These are phyloP conservation scores for Metschnikowia chrysomelidarum DNA, from an alignment of 805 yeast species.

Conservation along the genomic window DNA sequence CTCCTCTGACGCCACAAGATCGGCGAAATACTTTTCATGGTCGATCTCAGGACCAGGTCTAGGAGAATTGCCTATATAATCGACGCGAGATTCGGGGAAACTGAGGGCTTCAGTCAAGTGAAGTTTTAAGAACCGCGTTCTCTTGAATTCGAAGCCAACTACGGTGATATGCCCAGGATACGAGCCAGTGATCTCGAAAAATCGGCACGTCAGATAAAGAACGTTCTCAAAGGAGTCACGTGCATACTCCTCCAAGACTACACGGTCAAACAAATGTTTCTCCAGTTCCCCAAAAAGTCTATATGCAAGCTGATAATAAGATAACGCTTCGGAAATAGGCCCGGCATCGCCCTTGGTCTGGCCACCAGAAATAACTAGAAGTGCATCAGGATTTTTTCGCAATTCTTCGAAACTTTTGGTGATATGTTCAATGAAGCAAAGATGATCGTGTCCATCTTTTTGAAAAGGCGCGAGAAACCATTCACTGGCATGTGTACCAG, in stretches of 20 bases:
- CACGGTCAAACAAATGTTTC: conserved; percentile 17
- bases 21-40: conserved; percentile 41
- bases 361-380: conserved; percentile 63
- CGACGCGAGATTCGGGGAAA: conserved; percentile 34
- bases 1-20: conserved; percentile 48
- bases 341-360: conserved; percentile 60
- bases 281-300: conserved; percentile 20
- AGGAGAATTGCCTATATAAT: conserved; percentile 62
- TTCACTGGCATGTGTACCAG: conserved; percentile 49
- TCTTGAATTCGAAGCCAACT: conserved; percentile 75
- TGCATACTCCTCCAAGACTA: conserved; percentile 67
- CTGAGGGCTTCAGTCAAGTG: conserved; percentile 53
- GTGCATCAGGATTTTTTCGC: conserved; percentile 24
- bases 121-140: conserved; percentile 50
- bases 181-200: conserved; percentile 40
- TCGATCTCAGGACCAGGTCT: conserved; percentile 31
- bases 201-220: conserved; percentile 56
- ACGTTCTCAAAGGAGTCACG: conserved; percentile 80
- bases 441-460: conserved; percentile 64
- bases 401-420: conserved; percentile 40
- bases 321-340: conserved; percentile 57
- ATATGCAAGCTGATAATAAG: conserved; percentile 50
- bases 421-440: conserved; percentile 63
- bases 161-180: conserved; percentile 57
- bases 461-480: conserved; percentile 74